Conservation (phyloP, 2,329 filamentous ascomycete species). For the Fusarium sp. region DNA sequence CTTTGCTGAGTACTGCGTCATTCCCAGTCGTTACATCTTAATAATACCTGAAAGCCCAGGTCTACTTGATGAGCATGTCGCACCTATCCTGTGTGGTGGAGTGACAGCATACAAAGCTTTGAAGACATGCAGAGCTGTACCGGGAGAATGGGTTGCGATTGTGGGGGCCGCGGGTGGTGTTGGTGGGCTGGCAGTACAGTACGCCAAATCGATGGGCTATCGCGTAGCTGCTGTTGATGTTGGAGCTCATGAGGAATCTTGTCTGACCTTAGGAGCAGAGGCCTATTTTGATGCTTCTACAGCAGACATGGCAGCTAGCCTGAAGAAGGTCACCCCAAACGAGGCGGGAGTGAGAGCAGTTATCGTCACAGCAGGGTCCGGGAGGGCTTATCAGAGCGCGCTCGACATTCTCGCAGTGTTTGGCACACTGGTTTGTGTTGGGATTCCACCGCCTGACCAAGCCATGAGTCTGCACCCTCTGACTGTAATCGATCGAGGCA, state of each 20-base stretch:
- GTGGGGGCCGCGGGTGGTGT: constrained; percentile 58
- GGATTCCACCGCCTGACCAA: constrained; percentile 50
- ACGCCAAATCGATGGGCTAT: constrained; percentile 59
- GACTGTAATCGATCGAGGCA: constrained; percentile 53
- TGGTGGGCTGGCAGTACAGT: constrained; percentile 56
- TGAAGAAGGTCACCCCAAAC: constrained; percentile 4
- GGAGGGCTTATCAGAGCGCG: constrained; percentile 53
- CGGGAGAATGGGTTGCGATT: constrained; percentile 56
- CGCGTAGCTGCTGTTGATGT: constrained; percentile 57
- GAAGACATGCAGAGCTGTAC: constrained; percentile 50
- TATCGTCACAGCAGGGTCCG: constrained; percentile 51
- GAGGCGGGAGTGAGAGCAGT: constrained; percentile 43
- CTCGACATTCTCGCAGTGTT: constrained; percentile 50
- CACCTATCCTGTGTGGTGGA: constrained; percentile 59
- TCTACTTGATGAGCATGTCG: constrained; percentile 53
- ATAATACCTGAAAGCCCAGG: constrained; percentile 44
- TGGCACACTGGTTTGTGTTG: constrained; percentile 58
- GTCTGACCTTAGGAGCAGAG: constrained; percentile 53
- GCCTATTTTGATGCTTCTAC: constrained; percentile 53
- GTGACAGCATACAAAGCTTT: constrained; percentile 60
- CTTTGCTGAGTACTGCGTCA: constrained; percentile 56
- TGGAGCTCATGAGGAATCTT: constrained; percentile 50
- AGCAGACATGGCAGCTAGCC: not conserved
- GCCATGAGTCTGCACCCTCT: constrained; percentile 53
- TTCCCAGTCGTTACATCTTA: constrained; percentile 53